These are phyloP conservation scores for Plantago elongata DNA, from an alignment of 257 asterid genomes.

Conservation along the genomic window DNA sequence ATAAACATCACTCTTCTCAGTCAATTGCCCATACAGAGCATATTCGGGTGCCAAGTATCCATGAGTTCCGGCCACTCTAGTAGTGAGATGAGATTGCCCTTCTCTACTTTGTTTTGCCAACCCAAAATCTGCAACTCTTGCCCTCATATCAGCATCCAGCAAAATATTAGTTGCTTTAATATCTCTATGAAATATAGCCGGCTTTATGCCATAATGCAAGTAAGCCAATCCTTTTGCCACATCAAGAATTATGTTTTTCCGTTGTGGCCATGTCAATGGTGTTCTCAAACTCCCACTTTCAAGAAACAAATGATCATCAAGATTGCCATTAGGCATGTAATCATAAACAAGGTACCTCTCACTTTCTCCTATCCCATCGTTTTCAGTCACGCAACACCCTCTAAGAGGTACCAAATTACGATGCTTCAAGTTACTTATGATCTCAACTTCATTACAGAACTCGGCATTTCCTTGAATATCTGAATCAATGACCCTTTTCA, in stretches of 20 bases:
- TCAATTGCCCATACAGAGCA: slow-evolving; percentile 83
- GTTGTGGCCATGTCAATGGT: slow-evolving; percentile 70
- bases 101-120: slow-evolving; percentile 65
- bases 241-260: slow-evolving; percentile 76
- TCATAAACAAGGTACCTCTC: slow-evolving; percentile 78
- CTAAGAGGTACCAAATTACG: slow-evolving; percentile 80
- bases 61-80: slow-evolving; percentile 89
- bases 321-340: slow-evolving; percentile 86
- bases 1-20: slow-evolving; percentile 86
- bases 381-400: slow-evolving; percentile 76
- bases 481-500: slow-evolving; percentile 64
- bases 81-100: slow-evolving; percentile 84
- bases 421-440: slow-evolving; percentile 84
- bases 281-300: slow-evolving; percentile 13
- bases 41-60: slow-evolving; percentile 93
- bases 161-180: slow-evolving; percentile 81
- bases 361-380: slow-evolving; percentile 32
- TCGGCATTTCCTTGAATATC: slow-evolving; percentile 72
- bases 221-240: slow-evolving; percentile 73
- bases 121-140: slow-evolving; percentile 91
- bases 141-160: slow-evolving; percentile 76
- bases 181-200: slow-evolving; percentile 79
- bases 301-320: slow-evolving; percentile 65
- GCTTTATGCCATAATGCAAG: slow-evolving; percentile 79
- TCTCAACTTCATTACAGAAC: slow-evolving; percentile 91